These are phyloP conservation scores for Mycena galopus DNA, from an alignment of 768 basidiomycete genomes.

Conservation along the genomic window DNA sequence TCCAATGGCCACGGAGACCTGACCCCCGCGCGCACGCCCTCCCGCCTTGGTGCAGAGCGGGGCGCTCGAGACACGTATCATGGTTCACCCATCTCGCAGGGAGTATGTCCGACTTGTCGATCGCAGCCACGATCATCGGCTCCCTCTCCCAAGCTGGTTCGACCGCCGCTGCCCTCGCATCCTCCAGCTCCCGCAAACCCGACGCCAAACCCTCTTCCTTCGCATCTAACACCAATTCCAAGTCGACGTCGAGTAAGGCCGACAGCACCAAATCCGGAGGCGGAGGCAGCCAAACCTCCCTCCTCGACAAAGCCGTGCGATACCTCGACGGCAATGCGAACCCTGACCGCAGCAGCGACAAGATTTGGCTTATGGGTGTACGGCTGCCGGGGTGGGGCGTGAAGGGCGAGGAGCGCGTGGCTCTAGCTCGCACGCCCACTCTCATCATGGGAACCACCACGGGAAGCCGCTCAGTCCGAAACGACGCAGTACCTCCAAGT, in stretches of 20 bases:
- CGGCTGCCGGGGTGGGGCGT: constrained; percentile 48
- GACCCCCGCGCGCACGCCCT: constrained; percentile 37
- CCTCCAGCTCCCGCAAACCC: constrained; percentile 15
- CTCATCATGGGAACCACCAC: not conserved
- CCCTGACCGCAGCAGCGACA: too few species aligned
- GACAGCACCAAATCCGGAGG: too few species aligned
- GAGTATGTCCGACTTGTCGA: too few species aligned
- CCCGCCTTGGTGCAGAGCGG: too few species aligned
- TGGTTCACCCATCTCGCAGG: too few species aligned
- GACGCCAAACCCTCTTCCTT: constrained; percentile 1
- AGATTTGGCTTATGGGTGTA: constrained; percentile 73
- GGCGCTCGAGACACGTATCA: constrained; percentile 34
- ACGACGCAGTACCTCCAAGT: not conserved
- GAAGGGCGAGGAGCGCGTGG: constrained; percentile 25
- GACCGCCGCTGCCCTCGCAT: constrained; percentile 15
- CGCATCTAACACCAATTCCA: too few species aligned
- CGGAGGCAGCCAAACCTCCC: too few species aligned
- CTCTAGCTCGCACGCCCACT: constrained; percentile 2
- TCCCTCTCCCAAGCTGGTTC: too few species aligned
- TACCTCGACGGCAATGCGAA: too few species aligned
- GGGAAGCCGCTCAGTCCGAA: not conserved
- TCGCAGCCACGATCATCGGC: not conserved
- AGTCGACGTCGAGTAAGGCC: too few species aligned
- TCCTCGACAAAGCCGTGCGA: too few species aligned
- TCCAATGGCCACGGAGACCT: constrained; percentile 38